Evolutionary conservation across 176 grass and related monocot species (phyloP).

Genomic region (Aegilops bicornis): DNA sequence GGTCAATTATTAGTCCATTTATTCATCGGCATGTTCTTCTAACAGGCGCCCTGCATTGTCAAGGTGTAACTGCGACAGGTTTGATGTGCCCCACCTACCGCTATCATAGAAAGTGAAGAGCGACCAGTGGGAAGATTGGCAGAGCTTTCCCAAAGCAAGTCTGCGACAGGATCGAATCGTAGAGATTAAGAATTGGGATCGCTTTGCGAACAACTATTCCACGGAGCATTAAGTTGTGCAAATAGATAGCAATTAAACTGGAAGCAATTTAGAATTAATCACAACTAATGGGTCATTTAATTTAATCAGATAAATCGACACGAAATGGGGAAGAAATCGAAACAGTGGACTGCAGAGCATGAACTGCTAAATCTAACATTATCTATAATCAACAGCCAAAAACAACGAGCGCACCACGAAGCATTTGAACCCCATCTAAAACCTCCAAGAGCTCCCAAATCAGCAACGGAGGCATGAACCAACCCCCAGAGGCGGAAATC

Average conservation of each 20-base stretch:
- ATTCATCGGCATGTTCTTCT: neutral
- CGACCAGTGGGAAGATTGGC: neutral
- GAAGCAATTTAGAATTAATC: neutral
- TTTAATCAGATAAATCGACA: neutral
- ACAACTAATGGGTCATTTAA: neutral
- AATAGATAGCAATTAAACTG: neutral
- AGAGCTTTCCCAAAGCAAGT: neutral
- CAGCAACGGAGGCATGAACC: neutral
- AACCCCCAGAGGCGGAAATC: neutral
- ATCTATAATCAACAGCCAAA: neutral
- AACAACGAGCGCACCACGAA: neutral
- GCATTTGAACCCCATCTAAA: constrained; percentile 28
- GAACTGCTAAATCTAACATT: neutral
- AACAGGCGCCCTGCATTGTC: neutral
- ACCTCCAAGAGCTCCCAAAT: neutral
- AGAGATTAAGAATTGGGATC: constrained; percentile 18
- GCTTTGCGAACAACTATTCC: neutral
- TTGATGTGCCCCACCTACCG: constrained; percentile 18
- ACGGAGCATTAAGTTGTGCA: neutral
- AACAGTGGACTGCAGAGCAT: neutral
- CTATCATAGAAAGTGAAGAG: constrained; percentile 20
- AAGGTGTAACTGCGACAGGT: neutral
- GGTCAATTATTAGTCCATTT: constrained; percentile 26
- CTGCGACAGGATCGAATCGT: neutral
- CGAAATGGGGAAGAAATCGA: neutral